These are phyloP conservation scores for Boletus pseudopeckii DNA, from an alignment of 768 basidiomycete species.

Conservation along the genomic window DNA sequence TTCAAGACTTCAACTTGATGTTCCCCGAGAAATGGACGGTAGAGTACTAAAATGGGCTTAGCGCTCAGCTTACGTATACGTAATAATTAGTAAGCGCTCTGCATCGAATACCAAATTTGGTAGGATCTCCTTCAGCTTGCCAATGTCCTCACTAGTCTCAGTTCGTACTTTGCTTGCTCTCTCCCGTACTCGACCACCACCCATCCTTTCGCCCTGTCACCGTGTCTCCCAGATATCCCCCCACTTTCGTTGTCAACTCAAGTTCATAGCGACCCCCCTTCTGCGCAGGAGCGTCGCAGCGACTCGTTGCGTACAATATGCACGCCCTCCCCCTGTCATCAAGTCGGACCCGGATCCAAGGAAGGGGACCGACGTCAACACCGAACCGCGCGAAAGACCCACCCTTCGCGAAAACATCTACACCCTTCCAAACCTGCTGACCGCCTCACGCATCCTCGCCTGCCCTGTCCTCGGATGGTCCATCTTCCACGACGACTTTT, in stretches of 20 bases:
- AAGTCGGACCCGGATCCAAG: conserved; percentile 2
- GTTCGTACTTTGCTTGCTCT: conserved; percentile 3
- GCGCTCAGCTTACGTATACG: too few relatives aligned
- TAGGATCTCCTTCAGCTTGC: background rate
- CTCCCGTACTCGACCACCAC: conserved; percentile 4
- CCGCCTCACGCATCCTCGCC: conserved; percentile 79
- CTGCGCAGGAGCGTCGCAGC: conserved; percentile 11
- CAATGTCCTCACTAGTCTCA: conserved; percentile 12
- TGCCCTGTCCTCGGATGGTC: conserved; percentile 93
- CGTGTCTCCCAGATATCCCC: background rate
- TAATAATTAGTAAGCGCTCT: background rate
- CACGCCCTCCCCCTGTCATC: conserved; percentile 8
- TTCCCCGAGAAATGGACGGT: too few relatives aligned
- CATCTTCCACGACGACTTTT: conserved; percentile 77
- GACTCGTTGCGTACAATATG: conserved; percentile 11
- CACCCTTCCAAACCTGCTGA: conserved; percentile 89
- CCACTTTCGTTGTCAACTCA: background rate
- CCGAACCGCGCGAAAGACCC: conserved; percentile 23
- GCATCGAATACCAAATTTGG: conserved; percentile 6
- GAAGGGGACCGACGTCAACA: conserved; percentile 1
- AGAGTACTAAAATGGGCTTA: too few relatives aligned
- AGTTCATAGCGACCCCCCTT: background rate
- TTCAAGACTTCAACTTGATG: too few relatives aligned
- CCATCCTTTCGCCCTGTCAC: background rate
- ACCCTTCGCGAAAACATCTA: conserved; percentile 82